Evolutionary conservation across 139 green algal species (phyloP), one percentile per base, ranked within the genome.

Genomic region (Desmodesmus armatus): DNA sequence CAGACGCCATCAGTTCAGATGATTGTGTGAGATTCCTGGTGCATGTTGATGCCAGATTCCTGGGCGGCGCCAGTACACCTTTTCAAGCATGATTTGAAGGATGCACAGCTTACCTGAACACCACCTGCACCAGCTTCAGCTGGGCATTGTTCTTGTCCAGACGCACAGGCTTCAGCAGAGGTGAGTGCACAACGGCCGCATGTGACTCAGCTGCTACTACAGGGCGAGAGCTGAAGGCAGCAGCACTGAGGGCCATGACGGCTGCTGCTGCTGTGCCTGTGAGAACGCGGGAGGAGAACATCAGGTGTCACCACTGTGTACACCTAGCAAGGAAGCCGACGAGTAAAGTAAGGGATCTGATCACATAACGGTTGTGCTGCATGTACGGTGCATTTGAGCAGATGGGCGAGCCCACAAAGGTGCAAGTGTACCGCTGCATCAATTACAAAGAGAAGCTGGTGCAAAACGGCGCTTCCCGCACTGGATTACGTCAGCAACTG

Each of bases 81-180:
- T 13, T 3, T 21, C 17, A 13, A 3, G 78, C 27, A 66, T 37
- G 15, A 15, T 23, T 11, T 37, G 40, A 25, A 60, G 23, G 13
- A 17, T 44, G 37, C 23, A n/a, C 23, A 2, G 1, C 63, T 1
- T 62, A 94, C 92, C 93, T 93, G 87, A 96, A 95, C 0, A 96
- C 92, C 0, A 94, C 90, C 74, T 96, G 91, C 43, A 95, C 91
- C 23, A 93, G 90, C 86, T 87, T 80, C 29, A 96, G 88, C 66
- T 89, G 76, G 0, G 87, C 89, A 31, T 69, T 86, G 17, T 19
- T 65, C 0, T 49, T 19, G 15, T 86, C 69, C 21, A 86, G 53
- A 19, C 72, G 53, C 9, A 82, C 23, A 41, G 19, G 76, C n/a
- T n/a, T n/a, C n/a, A 25, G 37, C 25, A n/a, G 21, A 23, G 40